Evolutionary conservation across 768 basidiomycete genomes (phyloP), one percentile per base, ranked within the genome.

Genomic region (Agrocybe chaxingu): DNA sequence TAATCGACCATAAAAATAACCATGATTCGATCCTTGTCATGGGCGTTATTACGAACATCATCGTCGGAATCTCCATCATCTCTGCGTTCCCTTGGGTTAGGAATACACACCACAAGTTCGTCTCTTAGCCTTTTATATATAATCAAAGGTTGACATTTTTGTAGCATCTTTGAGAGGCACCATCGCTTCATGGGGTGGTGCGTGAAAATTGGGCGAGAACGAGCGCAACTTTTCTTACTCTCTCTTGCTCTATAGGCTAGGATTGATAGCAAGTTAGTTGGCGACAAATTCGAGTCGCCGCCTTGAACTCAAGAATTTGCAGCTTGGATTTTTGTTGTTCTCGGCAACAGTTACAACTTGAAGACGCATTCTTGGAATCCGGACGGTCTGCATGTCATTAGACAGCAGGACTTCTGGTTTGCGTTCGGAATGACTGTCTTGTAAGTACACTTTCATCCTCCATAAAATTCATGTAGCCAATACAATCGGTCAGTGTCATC

Each of bases 161-260:
- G 4, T 50, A 89, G 87, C 56, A 75, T 90, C 16, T 92, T 92
- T 55, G 89, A 92, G 65, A 76, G 87, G 38, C 84, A 88, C 55
- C 89, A 92, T 68, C 82, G 89, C 8, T 88, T 91, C 66, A 76
- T 87, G 60, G 89, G 89, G 48, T 92, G 89, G 88, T 79, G 68
- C 37, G 74, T 70, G 42, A 68, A 16, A 16, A 30, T 43, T 36
- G 3, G 24, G 24, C 24, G 24, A 24, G 24, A 24, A 24, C 24
- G 24, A 24, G 24, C 24, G 24, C 24, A 5, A 41, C 24, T 37
- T 5, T 44, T 48, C 44, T 29, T 37, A 16, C 12, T 16, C 29
- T 11, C 43, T 24, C 36, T 47, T 18, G 56, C 44, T 30, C 54
- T 54, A 30, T 36, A 77, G 75, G 78, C 54, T 77, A 45, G 77